Base-by-base conservation (phyloP, 768 basidiomycete genomes). In the Kwoniella europaea region DNA sequence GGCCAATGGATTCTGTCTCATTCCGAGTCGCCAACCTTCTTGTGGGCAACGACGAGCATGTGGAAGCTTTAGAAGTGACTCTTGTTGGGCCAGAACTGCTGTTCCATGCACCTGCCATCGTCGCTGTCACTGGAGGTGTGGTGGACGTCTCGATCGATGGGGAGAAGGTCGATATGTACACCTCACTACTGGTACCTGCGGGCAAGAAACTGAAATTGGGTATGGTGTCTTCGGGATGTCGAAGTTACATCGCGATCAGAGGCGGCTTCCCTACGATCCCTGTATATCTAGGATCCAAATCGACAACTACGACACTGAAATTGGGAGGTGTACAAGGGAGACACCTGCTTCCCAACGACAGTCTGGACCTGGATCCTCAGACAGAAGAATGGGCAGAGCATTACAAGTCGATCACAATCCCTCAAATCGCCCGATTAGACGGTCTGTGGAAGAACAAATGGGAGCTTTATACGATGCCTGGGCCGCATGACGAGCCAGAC, bases 1-100 rank as follows among this genome's bases (percentile, higher is more conserved):
- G 90, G 0, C 88, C 90, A 0, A 89, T 90, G 88, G 91, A 91
- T 74, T 68, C 85, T 10, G 76, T 88, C 10, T 88, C 90, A 0
- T 88, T 89, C 79, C 80, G 85, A 27, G 83, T 85, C 0, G 90
- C 87, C 10, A 91, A 91, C 74, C 71, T 88, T 44, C 83, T 91
- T 15, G 88, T 86, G 4, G 88, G 88, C 4, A 91, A 91, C 76
- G 67, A 80, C 0, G 73, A 78, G 1, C 85, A 78, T 10, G 87
- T 81, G 0, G 90, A 91, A 77, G 88, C 85, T 0, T 73, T 91
- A 6, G 91, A 91, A 77, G 83, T 88, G 9, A 82, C 80, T 5
- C 53, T 83, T 16, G 61, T 75, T 84, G 88, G 69, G 73, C 86
- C 86, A 59, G 85, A 85, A 20, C 74, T 90, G 3, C 82, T 83